Base-by-base conservation (phyloP, 2,329 filamentous ascomycete species). In the Cytospora paraplurivora region DNA sequence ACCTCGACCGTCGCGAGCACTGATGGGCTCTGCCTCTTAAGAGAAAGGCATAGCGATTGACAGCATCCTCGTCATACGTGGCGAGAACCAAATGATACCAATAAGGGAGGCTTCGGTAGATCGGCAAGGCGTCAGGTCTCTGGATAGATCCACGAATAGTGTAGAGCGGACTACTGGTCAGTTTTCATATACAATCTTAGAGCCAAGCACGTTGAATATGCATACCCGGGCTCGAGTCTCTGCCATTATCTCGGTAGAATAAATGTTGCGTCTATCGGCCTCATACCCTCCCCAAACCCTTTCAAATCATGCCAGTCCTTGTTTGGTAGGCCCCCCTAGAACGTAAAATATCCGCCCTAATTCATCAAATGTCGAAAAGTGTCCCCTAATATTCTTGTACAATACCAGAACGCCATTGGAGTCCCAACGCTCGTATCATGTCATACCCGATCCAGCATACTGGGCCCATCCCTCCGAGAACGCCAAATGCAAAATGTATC, bases 71-170 rank as follows among this genome's bases (percentile, higher is more conserved):
- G n/a, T 50, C 11, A 50, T n/a, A 15, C n/a, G 7, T 15, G 41
- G 33, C 47, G n/a, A 49, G 33, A 19, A 35, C 21, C 11, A 7
- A 19, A 27, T 50, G 56, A 63, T 63, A 59, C 62, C 50, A 57
- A 44, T 21, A 15, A 15, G 17, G 41, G 21, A 37, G 7, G 56
- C 50, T 32, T 35, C 35, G 32, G 15, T 58, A 50, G 19, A 58
- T 27, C 38, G 56, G 38, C 62, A 59, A 59, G 62, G 62, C 50
- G 62, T 59, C 51, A 50, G 52, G 56, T 27, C 27, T 21, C 27
- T 27, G 27, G 27, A 44, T 50, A 37, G 32, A 37, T 55, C 37
- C 21, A 32, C 41, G 37, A 13, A 50, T 55, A 50, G 51, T 38
- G 51, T 10, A 32, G 19, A 41, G 10, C 59, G 44, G 44, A 21